Base-by-base conservation (phyloP, 2,329 filamentous ascomycete species). In the Pezicula radicicola region DNA sequence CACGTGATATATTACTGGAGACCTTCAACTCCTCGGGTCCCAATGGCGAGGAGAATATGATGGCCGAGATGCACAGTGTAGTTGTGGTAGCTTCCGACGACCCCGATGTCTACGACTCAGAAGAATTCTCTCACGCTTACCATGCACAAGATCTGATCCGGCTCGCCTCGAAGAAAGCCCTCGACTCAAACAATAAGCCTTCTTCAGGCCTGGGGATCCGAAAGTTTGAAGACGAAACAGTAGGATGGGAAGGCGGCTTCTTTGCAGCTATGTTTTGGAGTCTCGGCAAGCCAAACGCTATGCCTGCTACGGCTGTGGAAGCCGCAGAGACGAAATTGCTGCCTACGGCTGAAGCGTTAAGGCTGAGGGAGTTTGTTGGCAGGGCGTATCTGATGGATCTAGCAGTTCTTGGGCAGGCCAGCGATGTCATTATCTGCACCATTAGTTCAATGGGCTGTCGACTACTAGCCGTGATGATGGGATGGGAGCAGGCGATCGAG, bases 231-330 rank as follows among this genome's bases (percentile, higher is more conserved):
- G 88, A 91, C 53, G 86, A 91, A 64, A 81, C 85, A 1, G 84
- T 89, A 39, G 91, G 90, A 28, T 95, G 90, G 90, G 90, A 95
- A 67, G 90, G 91, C 16, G 91, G 91, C 1, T 96, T 95, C 74
- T 95, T 88, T 70, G 79, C 81, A 13, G 80, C 83, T 61, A 85
- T 94, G 70, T 95, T 95, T 70, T 92, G 88, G 83, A 87, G 84
- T 47, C 75, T 95, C 1, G 91, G 70, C 51, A 75, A 68, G 62
- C 73, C 69, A 13, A 69, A 60, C 16, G 68, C 69, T 30, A 64
- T 64, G 3, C 62, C 63, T 7, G 55, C 57, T 4, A 66, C 59
- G 19, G 69, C 66, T 15, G 63, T 66, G n/a, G 65, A 69, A 6
- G 59, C 61, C 1, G 55, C 65, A 15, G 62, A 66, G 8, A 74